Percentiles rank a stretch among this genome's conserved stretches.
Evolutionary conservation across 2,329 filamentous ascomycete genomes (phyloP).

Genomic region (Ceratocystis alfenasii): DNA sequence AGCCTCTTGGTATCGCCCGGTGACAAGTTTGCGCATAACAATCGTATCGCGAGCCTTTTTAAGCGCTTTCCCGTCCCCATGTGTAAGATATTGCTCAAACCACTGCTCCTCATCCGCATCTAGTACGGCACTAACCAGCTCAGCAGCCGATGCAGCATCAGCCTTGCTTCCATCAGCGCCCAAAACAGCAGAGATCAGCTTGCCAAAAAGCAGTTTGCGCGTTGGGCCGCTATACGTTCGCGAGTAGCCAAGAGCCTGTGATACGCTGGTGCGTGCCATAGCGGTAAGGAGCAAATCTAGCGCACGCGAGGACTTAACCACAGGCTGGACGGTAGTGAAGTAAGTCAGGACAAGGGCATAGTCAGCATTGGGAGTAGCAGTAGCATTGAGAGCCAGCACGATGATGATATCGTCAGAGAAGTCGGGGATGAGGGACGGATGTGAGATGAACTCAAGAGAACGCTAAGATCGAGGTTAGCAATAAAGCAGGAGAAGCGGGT

Average conservation of each 20-base stretch:
- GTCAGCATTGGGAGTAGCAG: conserved; percentile 49
- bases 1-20: conserved; percentile 44
- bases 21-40: conserved; percentile 60
- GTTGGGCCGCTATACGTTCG: conserved; percentile 50
- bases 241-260: conserved; percentile 62
- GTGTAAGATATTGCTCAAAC: conserved; percentile 57
- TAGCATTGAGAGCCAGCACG: conserved; percentile 50
- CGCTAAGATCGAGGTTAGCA: conserved; percentile 31
- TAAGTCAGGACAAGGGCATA: conserved; percentile 61
- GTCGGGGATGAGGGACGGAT: conserved; percentile 67
- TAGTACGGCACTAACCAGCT: conserved; percentile 64
- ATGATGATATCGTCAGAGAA: conserved; percentile 74
- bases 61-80: conserved; percentile 51
- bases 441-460: conserved; percentile 63
- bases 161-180: conserved; percentile 31
- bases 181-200: conserved; percentile 50
- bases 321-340: conserved; percentile 63
- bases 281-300: conserved; percentile 58
- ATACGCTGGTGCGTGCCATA: conserved; percentile 53
- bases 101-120: conserved; percentile 57
- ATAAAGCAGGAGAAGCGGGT: background rate
- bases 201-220: conserved; percentile 54
- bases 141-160: conserved; percentile 46
- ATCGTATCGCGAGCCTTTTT: conserved; percentile 60
- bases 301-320: conserved; percentile 51